Evolutionary conservation across 2,329 filamentous ascomycete species (phyloP).

Genomic region (Sporothrix pallida): DNA sequence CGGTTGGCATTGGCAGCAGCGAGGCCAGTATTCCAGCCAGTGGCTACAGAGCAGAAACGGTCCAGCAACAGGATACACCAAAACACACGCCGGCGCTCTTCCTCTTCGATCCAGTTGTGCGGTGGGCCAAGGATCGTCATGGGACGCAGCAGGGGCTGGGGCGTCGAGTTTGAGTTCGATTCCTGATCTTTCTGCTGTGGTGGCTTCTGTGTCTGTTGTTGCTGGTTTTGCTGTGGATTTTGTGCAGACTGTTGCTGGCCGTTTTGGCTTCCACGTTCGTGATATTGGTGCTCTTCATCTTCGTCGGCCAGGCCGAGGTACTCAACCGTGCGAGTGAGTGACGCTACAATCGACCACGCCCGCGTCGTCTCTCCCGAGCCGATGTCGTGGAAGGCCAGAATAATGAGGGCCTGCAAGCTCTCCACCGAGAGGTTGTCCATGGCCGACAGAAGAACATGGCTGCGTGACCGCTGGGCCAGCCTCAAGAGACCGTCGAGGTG

Average conservation of each 20-base stretch:
- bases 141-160: conserved; percentile 41
- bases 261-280: neutral
- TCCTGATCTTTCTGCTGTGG: neutral
- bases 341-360: conserved; percentile 48
- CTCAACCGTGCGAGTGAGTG: conserved; percentile 47
- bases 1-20: conserved; percentile 45
- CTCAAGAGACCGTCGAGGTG: conserved; percentile 38
- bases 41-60: conserved; percentile 43
- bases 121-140: conserved; percentile 41
- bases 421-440: conserved; percentile 45
- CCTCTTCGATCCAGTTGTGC: conserved; percentile 45
- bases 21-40: conserved; percentile 46
- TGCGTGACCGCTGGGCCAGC: conserved; percentile 31
- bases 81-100: conserved; percentile 44
- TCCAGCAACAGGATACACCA: conserved; percentile 49
- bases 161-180: too few relatives aligned
- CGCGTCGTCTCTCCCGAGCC: conserved; percentile 41
- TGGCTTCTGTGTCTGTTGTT: neutral
- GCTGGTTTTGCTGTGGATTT: neutral
- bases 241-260: neutral
- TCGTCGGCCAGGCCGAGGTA: conserved; percentile 48
- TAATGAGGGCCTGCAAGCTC: conserved; percentile 45
- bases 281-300: conserved; percentile 38
- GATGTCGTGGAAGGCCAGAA: conserved; percentile 46
- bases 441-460: conserved; percentile 42